Evolutionary conservation across 768 basidiomycete genomes (phyloP).

Genomic region (Lactarius psammicola): DNA sequence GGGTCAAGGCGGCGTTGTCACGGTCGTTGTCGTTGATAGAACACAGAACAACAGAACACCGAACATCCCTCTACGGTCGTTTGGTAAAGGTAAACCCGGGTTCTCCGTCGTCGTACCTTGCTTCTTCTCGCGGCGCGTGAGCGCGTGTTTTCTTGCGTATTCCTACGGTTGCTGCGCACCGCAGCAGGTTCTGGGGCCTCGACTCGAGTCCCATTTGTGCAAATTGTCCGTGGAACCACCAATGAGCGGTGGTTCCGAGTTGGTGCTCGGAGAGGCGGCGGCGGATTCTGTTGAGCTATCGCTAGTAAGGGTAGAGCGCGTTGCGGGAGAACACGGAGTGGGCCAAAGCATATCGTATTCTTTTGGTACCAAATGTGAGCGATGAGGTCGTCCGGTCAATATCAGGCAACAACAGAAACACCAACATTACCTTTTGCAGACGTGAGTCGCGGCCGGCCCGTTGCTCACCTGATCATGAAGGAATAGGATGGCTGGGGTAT

Average conservation of each 20-base stretch:
- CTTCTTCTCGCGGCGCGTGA: not conserved
- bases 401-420: constrained; percentile 40
- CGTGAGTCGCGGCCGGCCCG: constrained; percentile 42
- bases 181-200: constrained; percentile 40
- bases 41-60: constrained; percentile 3
- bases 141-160: not conserved
- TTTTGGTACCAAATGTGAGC: constrained; percentile 37
- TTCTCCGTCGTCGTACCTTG: not conserved
- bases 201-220: constrained; percentile 29
- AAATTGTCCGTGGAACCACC: constrained; percentile 35
- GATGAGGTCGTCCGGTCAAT: constrained; percentile 34
- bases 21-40: not conserved
- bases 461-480: constrained; percentile 52
- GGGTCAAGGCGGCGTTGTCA: constrained; percentile 14
- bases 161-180: not conserved
- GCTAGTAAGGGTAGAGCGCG: constrained; percentile 39
- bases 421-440: constrained; percentile 39
- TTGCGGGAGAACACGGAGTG: constrained; percentile 56
- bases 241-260: not conserved
- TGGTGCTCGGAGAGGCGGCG: constrained; percentile 37
- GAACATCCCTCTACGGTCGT: not conserved
- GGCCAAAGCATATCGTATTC: constrained; percentile 45
- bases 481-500: constrained; percentile 27
- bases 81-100: constrained; percentile 16
- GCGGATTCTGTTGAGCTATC: constrained; percentile 43